These are phyloP conservation scores for Ophiostoma pallidulum DNA, from an alignment of 2,329 filamentous ascomycete genomes.

Conservation along the genomic window DNA sequence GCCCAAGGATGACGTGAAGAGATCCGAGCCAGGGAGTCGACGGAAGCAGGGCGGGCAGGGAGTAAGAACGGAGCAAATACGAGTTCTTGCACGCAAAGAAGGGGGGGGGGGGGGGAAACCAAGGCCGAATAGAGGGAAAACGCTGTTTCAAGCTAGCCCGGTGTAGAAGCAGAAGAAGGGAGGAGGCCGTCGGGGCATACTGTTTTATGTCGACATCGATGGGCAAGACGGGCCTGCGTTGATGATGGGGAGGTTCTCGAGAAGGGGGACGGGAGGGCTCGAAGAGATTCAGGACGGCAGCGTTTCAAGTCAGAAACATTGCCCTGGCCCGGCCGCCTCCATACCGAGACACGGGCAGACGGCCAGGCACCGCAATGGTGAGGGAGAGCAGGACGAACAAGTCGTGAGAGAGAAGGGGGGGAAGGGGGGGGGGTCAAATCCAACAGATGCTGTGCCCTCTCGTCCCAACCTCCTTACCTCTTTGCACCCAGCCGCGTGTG, in stretches of 20 bases:
- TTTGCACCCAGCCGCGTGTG: too few relatives aligned
- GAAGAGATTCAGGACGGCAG: too few relatives aligned
- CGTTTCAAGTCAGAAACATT: not conserved
- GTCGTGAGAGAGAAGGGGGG: too few relatives aligned
- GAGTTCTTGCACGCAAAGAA: too few relatives aligned
- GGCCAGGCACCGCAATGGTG: too few relatives aligned
- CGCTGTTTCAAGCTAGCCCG: conserved; percentile 2
- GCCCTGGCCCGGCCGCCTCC: not conserved
- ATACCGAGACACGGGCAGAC: too few relatives aligned
- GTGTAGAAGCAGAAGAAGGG: not conserved
- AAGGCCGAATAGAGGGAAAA: not conserved
- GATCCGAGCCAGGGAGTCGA: not conserved
- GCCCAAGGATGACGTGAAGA: not conserved
- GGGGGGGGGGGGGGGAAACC: not conserved
- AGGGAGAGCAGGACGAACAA: too few relatives aligned
- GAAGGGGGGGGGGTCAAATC: too few relatives aligned
- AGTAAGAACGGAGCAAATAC: not conserved
- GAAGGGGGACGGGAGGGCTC: not conserved
- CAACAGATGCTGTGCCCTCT: too few relatives aligned
- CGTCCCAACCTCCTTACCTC: too few relatives aligned
- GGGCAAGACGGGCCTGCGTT: too few relatives aligned
- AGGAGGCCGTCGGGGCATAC: not conserved
- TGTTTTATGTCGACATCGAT: conserved; percentile 4
- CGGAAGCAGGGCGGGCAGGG: not conserved
- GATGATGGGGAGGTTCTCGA: too few relatives aligned